Conservation (phyloP, 2,329 filamentous ascomycete species). For the Neonectria neomacrospora region DNA sequence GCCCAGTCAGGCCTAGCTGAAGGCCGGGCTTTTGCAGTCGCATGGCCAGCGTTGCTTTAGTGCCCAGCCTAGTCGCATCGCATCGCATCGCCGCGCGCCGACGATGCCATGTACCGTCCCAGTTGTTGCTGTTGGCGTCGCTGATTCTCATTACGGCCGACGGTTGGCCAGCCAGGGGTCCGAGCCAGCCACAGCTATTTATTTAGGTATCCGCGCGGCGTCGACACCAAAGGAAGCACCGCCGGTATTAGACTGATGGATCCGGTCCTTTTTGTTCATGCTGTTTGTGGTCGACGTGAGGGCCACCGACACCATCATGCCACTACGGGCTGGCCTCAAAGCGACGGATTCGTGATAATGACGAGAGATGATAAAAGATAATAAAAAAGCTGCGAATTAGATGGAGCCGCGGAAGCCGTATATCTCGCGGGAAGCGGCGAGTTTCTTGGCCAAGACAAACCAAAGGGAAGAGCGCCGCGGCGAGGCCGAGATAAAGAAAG, state of each 20-base stretch:
- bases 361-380: background rate
- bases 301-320: background rate
- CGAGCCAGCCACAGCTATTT: background rate
- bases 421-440: background rate
- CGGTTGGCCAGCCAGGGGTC: constrained; percentile 2
- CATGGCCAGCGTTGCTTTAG: constrained; percentile 19
- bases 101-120: constrained; percentile 15
- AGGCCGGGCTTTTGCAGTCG: constrained; percentile 12
- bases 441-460: background rate
- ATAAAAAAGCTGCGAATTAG: background rate
- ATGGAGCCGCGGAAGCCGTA: background rate
- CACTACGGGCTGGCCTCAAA: background rate
- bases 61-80: constrained; percentile 18
- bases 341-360: background rate
- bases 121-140: constrained; percentile 5
- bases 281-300: background rate
- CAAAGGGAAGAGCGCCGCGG: background rate
- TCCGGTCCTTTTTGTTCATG: background rate
- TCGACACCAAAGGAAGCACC: background rate
- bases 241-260: background rate
- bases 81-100: constrained; percentile 16
- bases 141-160: constrained; percentile 2
- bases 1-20: constrained; percentile 6
- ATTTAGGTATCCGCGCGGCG: background rate
- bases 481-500: background rate